phyloP scores from a whole-genome alignment of 768 basidiomycete species.

The Trametes cinnabarina region DNA sequence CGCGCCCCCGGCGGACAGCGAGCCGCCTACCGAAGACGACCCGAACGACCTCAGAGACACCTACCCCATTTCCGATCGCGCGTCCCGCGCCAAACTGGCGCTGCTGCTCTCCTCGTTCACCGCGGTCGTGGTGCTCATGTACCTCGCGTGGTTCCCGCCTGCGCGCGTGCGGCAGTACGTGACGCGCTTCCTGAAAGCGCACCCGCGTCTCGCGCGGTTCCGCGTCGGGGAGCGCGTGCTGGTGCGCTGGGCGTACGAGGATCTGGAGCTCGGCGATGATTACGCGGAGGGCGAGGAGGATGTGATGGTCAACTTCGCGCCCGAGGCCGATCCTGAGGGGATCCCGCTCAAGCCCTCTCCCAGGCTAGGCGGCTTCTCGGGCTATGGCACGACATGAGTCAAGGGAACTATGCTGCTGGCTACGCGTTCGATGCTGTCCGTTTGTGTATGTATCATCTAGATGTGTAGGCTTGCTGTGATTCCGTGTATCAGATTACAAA shows the following conservation, averaged over 20 bases:
- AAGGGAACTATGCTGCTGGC: neutral
- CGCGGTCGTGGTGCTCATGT: conserved; percentile 21
- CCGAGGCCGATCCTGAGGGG: conserved; percentile 35
- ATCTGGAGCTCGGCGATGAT: conserved; percentile 31
- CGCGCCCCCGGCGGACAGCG: conserved; percentile 16
- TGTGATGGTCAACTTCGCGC: conserved; percentile 41
- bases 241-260: conserved; percentile 48
- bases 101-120: conserved; percentile 21
- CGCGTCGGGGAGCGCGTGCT: conserved; percentile 41
- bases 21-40: conserved; percentile 3
- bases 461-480: neutral
- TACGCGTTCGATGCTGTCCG: neutral
- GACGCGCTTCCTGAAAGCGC: conserved; percentile 21
- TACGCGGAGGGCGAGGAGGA: conserved; percentile 33
- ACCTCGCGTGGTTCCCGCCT: conserved; percentile 28
- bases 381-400: conserved; percentile 23
- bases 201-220: conserved; percentile 31
- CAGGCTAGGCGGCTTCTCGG: conserved; percentile 11
- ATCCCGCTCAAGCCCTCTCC: conserved; percentile 44
- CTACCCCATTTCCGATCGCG: neutral
- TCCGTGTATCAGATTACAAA: conserved; percentile 2
- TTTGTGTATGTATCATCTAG: conserved; percentile 1
- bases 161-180: conserved; percentile 20
- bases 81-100: conserved; percentile 13
- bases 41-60: conserved; percentile 11